phyloP scores from a whole-genome alignment of 176 grass and related monocot species.

The Avena eriantha region DNA sequence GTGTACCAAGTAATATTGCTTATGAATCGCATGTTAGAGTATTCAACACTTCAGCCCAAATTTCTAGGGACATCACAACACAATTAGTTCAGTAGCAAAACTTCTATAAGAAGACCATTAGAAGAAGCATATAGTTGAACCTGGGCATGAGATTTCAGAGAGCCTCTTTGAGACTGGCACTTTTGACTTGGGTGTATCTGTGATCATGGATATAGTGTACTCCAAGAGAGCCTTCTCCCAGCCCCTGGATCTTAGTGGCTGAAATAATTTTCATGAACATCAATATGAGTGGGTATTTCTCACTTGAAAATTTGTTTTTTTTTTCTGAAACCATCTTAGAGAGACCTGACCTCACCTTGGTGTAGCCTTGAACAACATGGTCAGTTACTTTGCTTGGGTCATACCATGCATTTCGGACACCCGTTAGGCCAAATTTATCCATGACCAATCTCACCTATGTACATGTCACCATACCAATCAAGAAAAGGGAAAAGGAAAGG shows the following conservation, averaged over 20 bases:
- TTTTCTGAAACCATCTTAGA: not conserved
- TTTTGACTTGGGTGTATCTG: conserved; percentile 57
- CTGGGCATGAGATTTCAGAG: conserved; percentile 87
- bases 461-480: conserved; percentile 25
- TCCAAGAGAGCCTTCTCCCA: conserved; percentile 95
- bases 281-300: not conserved
- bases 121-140: conserved; percentile 38
- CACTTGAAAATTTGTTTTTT: not conserved
- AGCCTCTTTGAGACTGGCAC: conserved; percentile 74
- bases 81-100: conserved; percentile 1
- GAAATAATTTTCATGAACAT: conserved; percentile 10
- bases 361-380: conserved; percentile 87
- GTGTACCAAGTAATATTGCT: not conserved
- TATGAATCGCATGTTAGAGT: not conserved
- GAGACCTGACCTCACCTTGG: conserved; percentile 61
- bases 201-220: conserved; percentile 75
- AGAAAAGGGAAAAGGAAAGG: not conserved
- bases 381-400: conserved; percentile 82
- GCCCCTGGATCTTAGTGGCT: conserved; percentile 80
- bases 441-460: conserved; percentile 75
- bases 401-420: conserved; percentile 79
- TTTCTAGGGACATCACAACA: not conserved
- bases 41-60: not conserved
- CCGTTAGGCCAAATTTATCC: conserved; percentile 83
- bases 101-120: not conserved